Base-by-base conservation (phyloP, 331 rosid genomes). In the Saraca asoca region DNA sequence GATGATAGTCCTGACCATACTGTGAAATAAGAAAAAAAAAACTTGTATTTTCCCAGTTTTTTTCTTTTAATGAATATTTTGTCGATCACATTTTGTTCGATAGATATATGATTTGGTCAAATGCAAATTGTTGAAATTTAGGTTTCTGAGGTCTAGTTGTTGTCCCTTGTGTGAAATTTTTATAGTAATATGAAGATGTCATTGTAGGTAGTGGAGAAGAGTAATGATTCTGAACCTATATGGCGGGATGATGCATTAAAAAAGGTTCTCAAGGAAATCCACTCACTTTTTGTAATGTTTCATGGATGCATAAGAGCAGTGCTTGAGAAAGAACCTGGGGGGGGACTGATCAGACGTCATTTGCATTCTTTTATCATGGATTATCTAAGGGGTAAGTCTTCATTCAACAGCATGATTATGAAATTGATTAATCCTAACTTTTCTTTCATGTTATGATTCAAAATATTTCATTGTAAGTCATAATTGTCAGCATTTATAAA, bases 401-500 rank as follows among this genome's bases (percentile, higher is more conserved):
- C 68, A 73, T 18, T 15, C 51, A 12, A 37, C 65, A 52, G 43
- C 65, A 57, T 71, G 43, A 66, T 61, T 59, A 19, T 39, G 49
- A 56, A 71, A 58, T 59, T 76, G 43, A 58, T 68, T 31, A 11
- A 38, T 20, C 46, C 14, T 65, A 37, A 43, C 80, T 80, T 64
- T 57, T 71, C 44, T 59, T 59, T 78, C 58, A 63, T 70, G 56
- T 83, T 72, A 72, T 56, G 74, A 81, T 87, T 87, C 82, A 77
- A 83, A 76, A 69, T 71, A 60, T 88, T 90, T 88, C 97, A 90
- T 94, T 86, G 91, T 80, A 79, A 87, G 88, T 85, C 91, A 86
- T 85, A 82, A 88, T 88, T 90, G 91, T 82, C 99, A 88, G 96
- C 95, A 59, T 88, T 78, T 90, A 84, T 78, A 94, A 90, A 88